Conservation (phyloP, 345 rosid species). For the Cardamine resedifolia region DNA sequence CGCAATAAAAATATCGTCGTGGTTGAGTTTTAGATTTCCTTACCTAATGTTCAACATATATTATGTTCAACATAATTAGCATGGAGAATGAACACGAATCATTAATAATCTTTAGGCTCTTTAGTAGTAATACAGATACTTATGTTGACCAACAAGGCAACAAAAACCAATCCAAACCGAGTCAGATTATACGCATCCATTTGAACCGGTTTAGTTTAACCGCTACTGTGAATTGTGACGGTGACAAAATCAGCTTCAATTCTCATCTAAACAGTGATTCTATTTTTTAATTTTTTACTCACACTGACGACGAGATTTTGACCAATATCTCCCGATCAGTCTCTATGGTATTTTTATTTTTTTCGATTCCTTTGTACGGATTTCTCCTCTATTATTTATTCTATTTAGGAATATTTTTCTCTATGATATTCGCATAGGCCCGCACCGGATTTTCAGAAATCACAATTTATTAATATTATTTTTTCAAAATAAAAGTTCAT, state of each 20-base stretch:
- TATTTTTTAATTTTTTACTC: neutral
- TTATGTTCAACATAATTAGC: too few relatives aligned
- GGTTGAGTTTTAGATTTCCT: neutral
- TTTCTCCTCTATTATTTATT: conserved; percentile 31
- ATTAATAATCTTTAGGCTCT: too few relatives aligned
- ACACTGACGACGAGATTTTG: conserved; percentile 3
- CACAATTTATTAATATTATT: conserved; percentile 15
- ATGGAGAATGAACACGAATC: neutral
- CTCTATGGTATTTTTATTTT: neutral
- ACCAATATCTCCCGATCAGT: conserved; percentile 12
- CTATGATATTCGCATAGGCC: conserved; percentile 34
- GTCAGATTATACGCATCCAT: neutral
- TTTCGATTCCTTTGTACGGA: conserved; percentile 21
- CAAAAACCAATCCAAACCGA: neutral
- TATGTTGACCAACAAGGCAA: too few relatives aligned
- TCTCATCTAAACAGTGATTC: neutral
- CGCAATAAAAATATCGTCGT: neutral
- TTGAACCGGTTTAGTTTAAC: neutral
- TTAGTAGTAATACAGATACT: too few relatives aligned
- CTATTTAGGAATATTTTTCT: conserved; percentile 21
- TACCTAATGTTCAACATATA: neutral
- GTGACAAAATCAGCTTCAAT: neutral
- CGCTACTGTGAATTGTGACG: neutral
- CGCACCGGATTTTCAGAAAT: conserved; percentile 64
- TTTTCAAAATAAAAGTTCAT: conserved; percentile 9